phyloP scores from a whole-genome alignment of 176 grass and related monocot genomes.

The Puccinellia tenuiflora region DNA sequence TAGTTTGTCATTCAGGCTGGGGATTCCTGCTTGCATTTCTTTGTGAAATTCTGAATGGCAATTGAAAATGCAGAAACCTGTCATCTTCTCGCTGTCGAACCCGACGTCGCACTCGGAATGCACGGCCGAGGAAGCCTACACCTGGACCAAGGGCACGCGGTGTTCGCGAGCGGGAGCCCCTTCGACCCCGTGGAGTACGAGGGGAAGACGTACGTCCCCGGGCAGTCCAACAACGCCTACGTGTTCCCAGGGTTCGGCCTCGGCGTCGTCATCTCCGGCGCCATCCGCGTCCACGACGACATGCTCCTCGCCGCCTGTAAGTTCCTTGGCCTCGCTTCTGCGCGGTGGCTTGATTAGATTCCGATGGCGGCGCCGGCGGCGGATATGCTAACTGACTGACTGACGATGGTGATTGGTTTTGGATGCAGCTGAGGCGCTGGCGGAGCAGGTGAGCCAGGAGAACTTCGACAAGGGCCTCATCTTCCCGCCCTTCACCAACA shows the following conservation, averaged over 20 bases:
- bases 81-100: constrained; percentile 92
- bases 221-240: constrained; percentile 94
- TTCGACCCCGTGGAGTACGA: constrained; percentile 76
- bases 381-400: too few relatives aligned
- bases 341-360: too few relatives aligned
- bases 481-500: constrained; percentile 91
- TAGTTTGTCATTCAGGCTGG: background rate
- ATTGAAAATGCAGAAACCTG: constrained; percentile 45
- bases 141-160: constrained; percentile 67
- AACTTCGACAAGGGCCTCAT: constrained; percentile 72
- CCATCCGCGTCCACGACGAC: constrained; percentile 88
- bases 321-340: background rate
- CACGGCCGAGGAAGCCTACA: constrained; percentile 90
- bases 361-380: too few relatives aligned
- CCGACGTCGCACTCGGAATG: constrained; percentile 97
- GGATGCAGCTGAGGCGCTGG: constrained; percentile 61
- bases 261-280: constrained; percentile 80
- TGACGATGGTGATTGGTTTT: background rate
- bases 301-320: constrained; percentile 89
- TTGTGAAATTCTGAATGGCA: background rate
- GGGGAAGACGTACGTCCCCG: constrained; percentile 55
- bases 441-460: constrained; percentile 66
- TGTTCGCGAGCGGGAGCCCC: constrained; percentile 94
- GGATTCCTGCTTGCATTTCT: background rate
- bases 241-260: constrained; percentile 93